phyloP scores from a whole-genome alignment of 257 asterid species.

The Scutellaria galericulata region DNA sequence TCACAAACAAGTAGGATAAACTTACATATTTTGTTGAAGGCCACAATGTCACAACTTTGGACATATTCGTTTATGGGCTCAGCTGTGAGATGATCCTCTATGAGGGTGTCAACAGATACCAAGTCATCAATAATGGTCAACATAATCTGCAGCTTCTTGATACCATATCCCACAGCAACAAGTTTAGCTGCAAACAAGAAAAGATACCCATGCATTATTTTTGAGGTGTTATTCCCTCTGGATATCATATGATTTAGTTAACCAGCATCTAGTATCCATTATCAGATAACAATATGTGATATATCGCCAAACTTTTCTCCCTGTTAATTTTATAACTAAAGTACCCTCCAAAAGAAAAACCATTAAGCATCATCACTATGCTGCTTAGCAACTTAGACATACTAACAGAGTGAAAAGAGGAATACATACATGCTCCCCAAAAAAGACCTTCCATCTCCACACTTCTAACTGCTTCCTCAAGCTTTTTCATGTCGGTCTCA shows the following conservation, averaged over 20 bases:
- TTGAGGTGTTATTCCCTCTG: neutral
- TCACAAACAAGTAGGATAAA: no score
- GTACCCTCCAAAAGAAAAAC: no score
- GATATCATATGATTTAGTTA: neutral
- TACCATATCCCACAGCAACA: constrained; percentile 86
- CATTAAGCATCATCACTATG: no score
- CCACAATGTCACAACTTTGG: constrained; percentile 50
- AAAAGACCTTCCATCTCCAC: constrained; percentile 79
- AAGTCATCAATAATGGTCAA: constrained; percentile 81
- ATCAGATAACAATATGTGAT: no score
- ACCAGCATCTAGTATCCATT: neutral
- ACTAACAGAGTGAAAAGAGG: neutral
- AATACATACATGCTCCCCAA: constrained; percentile 87
- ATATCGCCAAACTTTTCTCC: no score
- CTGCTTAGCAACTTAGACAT: neutral
- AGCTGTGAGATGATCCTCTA: constrained; percentile 45
- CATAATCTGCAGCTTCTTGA: constrained; percentile 89
- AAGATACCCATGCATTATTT: neutral
- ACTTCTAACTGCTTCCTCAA: constrained; percentile 85
- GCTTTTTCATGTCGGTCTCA: constrained; percentile 94
- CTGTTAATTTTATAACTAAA: neutral
- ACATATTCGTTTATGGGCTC: constrained; percentile 45
- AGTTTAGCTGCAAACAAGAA: constrained; percentile 63
- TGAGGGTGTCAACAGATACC: constrained; percentile 73
- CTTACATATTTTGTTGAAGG: constrained; percentile 53